Conservation (phyloP, 2,329 filamentous ascomycete species). For the Graphiopsis chlorocephala region DNA sequence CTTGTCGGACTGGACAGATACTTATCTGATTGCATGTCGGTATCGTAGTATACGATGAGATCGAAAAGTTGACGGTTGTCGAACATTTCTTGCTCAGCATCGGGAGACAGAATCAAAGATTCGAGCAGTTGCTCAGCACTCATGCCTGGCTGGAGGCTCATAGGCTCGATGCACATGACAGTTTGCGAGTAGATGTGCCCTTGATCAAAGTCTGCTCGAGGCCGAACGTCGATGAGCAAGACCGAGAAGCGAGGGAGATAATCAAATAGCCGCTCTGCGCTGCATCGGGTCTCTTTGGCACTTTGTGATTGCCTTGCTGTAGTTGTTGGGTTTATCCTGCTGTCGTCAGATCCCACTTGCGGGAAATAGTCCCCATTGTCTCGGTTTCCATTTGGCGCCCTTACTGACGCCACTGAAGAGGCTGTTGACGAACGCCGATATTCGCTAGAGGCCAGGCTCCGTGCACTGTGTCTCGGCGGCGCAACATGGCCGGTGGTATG, state of each 20-base stretch:
- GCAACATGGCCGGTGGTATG: constrained; percentile 63
- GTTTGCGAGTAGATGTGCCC: constrained; percentile 83
- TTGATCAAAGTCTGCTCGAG: constrained; percentile 75
- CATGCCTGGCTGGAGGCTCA: constrained; percentile 66
- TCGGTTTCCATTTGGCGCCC: constrained; percentile 36
- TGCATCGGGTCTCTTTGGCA: constrained; percentile 60
- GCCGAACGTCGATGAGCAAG: constrained; percentile 81
- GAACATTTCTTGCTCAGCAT: constrained; percentile 74
- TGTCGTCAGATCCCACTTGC: neutral
- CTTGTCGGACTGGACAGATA: constrained; percentile 52
- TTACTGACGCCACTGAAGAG: constrained; percentile 34
- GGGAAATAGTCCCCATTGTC: constrained; percentile 45
- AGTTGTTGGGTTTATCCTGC: constrained; percentile 27
- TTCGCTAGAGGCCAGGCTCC: constrained; percentile 57
- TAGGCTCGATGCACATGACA: constrained; percentile 87
- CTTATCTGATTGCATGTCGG: constrained; percentile 57
- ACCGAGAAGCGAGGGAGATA: constrained; percentile 67
- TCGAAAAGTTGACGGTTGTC: constrained; percentile 73
- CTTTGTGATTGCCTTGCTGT: constrained; percentile 35
- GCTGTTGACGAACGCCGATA: constrained; percentile 52
- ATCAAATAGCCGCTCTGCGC: constrained; percentile 66
- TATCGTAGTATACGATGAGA: constrained; percentile 86
- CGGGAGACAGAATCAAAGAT: constrained; percentile 67
- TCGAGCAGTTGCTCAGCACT: constrained; percentile 65
- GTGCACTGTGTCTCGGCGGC: constrained; percentile 62